Evolutionary conservation across 768 basidiomycete genomes (phyloP), one percentile per base, ranked within the genome.

Genomic region (Clitopilus hobsonii): DNA sequence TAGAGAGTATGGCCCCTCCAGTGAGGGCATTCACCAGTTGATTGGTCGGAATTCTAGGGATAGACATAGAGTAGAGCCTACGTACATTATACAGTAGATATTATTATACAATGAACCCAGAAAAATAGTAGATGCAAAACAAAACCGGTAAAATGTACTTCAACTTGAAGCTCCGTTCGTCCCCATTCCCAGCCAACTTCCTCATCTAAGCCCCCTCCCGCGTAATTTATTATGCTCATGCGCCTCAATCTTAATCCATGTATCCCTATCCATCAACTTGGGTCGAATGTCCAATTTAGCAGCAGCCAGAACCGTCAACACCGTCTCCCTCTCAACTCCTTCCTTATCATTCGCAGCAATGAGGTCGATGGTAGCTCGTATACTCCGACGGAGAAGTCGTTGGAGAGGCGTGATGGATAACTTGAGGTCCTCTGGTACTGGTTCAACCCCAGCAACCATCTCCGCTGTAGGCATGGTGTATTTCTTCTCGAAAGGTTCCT

Each of bases 381-480:
- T 23, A 20, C 18, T 23, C 13, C 61, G 57, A 1, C 55, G 57
- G 18, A 63, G 51, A 3, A 63, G 23, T 6, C 61, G 49, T 28
- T 55, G 32, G 14, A 63, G 52, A 1, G 61, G 61, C 5, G 54
- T 38, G 20, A 25, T 8, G 11, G 53, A 48, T 16, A 59, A 57
- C 16, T 49, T 13, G 26, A 58, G 41, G 24, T 45, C 30, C 3
- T 25, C 13, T 5, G 59, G 57, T 11, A 58, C 51, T 11, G 51
- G 51, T 23, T 50, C 58, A 7, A 58, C 53, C 1, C 55, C 59
- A 29, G 58, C 56, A 20, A 63, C 54, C 59, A 63, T 60, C 18
- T 26, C 49, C 13, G 56, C 6, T 5, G 57, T 60, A 16, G 61
- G 61, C n/a, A 53, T 61, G 4, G 26, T 18, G 38, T 54, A 57